Evolutionary conservation across 1,284 basidiomycete species (phyloP).

Genomic region (Trametes pubescens): DNA sequence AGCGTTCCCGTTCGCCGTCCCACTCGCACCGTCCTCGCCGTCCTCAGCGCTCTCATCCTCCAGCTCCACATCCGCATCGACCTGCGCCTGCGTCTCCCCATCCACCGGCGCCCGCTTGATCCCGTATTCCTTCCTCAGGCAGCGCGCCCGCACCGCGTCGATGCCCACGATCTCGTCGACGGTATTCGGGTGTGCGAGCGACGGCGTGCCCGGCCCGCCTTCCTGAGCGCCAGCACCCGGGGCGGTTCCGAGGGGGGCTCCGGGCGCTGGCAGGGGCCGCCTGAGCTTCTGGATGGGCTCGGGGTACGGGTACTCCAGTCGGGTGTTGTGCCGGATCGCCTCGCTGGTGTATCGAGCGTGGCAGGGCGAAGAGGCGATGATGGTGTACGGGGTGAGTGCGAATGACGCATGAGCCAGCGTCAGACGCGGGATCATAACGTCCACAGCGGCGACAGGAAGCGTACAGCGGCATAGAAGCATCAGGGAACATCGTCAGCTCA

Average conservation of each 20-base stretch:
- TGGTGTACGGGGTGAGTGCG: too few relatives aligned
- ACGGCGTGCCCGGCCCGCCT: too few relatives aligned
- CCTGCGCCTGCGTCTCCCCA: slow-evolving; percentile 47
- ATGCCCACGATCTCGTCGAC: slow-evolving; percentile 1
- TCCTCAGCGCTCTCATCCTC: not conserved
- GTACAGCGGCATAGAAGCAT: too few relatives aligned
- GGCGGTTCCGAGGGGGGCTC: slow-evolving; percentile 51
- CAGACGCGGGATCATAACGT: too few relatives aligned
- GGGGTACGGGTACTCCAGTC: slow-evolving; percentile 39
- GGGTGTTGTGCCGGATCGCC: slow-evolving; percentile 56
- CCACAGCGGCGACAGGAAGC: too few relatives aligned
- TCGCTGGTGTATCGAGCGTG: slow-evolving; percentile 45
- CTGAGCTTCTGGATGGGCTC: slow-evolving; percentile 54
- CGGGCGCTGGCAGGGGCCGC: slow-evolving; percentile 46
- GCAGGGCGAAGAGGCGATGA: too few relatives aligned
- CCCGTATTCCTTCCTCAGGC: too few relatives aligned
- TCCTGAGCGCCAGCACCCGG: too few relatives aligned
- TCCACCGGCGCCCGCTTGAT: too few relatives aligned
- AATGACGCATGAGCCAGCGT: too few relatives aligned
- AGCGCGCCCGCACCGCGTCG: slow-evolving; percentile 33
- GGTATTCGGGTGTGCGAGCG: too few relatives aligned
- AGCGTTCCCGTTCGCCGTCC: not conserved
- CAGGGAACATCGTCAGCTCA: too few relatives aligned
- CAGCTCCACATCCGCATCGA: slow-evolving; percentile 52
- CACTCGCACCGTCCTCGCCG: not conserved